These are phyloP conservation scores for Sordariomycetes sp. DNA, from an alignment of 2,329 filamentous ascomycete species.

Conservation along the genomic window DNA sequence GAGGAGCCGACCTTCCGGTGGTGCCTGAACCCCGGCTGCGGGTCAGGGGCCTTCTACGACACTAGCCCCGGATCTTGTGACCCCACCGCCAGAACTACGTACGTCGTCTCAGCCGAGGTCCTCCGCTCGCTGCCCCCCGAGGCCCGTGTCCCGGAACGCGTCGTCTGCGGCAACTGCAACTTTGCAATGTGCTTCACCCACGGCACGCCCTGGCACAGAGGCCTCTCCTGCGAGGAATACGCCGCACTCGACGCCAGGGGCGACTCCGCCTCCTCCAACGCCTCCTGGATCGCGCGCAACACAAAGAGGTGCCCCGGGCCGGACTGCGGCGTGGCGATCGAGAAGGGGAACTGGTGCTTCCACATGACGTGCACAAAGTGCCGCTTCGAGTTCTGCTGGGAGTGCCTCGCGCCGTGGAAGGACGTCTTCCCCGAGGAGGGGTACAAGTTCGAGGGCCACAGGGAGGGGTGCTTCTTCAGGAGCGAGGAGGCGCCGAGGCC, in stretches of 20 bases:
- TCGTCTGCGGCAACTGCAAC: constrained; percentile 12
- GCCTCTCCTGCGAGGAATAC: constrained; percentile 10
- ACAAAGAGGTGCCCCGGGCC: constrained; percentile 12
- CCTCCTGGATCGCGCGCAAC: constrained; percentile 10
- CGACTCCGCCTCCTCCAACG: constrained; percentile 3
- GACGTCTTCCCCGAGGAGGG: constrained; percentile 6
- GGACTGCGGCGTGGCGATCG: constrained; percentile 10
- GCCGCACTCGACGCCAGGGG: not conserved
- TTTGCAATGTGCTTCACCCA: constrained; percentile 15
- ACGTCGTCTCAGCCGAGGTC: not conserved
- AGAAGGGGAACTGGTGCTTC: constrained; percentile 20
- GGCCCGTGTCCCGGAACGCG: constrained; percentile 1
- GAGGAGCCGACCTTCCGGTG: constrained; percentile 10
- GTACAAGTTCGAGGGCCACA: constrained; percentile 6
- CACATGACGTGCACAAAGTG: constrained; percentile 25
- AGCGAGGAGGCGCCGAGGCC: constrained; percentile 4
- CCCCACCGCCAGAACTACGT: not conserved
- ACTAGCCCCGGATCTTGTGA: not conserved
- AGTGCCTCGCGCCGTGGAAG: constrained; percentile 13
- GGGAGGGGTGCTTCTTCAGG: constrained; percentile 10
- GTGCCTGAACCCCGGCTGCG: constrained; percentile 13
- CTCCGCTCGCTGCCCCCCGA: not conserved
- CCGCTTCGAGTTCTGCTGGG: constrained; percentile 21
- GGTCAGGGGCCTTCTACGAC: constrained; percentile 11
- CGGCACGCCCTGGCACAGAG: constrained; percentile 13